Conservation (phyloP, 2,329 filamentous ascomycete species). For the Pseudofabraea citricarpa region DNA sequence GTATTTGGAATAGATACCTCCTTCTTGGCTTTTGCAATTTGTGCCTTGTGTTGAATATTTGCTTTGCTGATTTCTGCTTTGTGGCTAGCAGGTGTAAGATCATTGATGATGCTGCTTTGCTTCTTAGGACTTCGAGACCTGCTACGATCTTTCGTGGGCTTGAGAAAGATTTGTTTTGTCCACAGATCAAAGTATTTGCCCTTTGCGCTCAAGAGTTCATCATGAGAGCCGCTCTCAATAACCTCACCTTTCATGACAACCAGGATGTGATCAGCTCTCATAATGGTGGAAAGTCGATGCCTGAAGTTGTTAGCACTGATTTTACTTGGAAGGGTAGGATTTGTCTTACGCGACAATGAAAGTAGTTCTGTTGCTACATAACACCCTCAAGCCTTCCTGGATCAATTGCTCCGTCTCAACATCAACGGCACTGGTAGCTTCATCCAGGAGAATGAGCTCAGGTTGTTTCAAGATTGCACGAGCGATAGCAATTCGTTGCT, state of each 20-base stretch:
- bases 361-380: conserved; percentile 45
- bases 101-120: conserved; percentile 22
- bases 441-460: conserved; percentile 87
- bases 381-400: conserved; percentile 52
- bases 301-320: conserved; percentile 17
- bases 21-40: conserved; percentile 14
- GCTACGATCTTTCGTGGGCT: conserved; percentile 14
- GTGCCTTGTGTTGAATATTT: conserved; percentile 10
- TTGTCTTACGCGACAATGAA: conserved; percentile 30
- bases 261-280: conserved; percentile 47
- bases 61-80: conserved; percentile 15
- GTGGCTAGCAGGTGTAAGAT: conserved; percentile 16
- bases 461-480: conserved; percentile 89
- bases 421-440: conserved; percentile 90
- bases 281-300: conserved; percentile 48
- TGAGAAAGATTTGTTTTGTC: conserved; percentile 38
- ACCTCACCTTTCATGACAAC: conserved; percentile 47
- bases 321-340: background rate
- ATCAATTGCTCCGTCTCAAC: conserved; percentile 93
- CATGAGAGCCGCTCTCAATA: conserved; percentile 46
- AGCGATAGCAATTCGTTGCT: conserved; percentile 84
- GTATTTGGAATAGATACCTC: conserved; percentile 5
- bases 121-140: conserved; percentile 22
- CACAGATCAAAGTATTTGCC: conserved; percentile 49
- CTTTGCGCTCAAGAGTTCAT: conserved; percentile 37